Evolutionary conservation across 2,329 filamentous ascomycete genomes (phyloP), one percentile per base, ranked within the genome.

Genomic region (Elsinoe australis): DNA sequence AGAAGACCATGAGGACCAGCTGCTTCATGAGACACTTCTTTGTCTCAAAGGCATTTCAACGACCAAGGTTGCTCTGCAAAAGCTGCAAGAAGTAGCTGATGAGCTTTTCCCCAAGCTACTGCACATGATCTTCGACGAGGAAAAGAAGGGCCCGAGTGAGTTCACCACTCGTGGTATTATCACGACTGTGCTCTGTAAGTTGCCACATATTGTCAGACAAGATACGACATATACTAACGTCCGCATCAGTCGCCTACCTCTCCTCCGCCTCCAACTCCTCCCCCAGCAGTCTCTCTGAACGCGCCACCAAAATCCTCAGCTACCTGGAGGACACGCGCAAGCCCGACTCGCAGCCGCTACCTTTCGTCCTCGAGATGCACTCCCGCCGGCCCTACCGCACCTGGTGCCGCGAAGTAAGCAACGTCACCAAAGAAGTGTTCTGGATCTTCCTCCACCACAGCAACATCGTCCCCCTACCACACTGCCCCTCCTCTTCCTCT

Each of bases 391-490:
- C 90, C 0, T 98, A 95, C 65, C 84, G 87, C 26, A 78, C 94
- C 2, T 98, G 90, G 90, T 87, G 83, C 67, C 92, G 89, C 65
- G 92, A 98, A 67, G 80, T 90, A 14, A 82, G 83, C 51, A 89
- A 85, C 58, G 90, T 96, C 39, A 95, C 89, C 33, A 95, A 95
- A 65, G 90, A 98, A 64, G 90, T 96, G 21, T 98, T 98, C 64
- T 98, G 90, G 90, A 96, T 96, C 62, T 98, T 96, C 69, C 74
- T 96, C 47, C 90, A 96, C 66, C 85, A 94, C 57, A 73, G 94
- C 50, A 96, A 96, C 59, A 82, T 95, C 36, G 77, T 96, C 29
- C 76, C 87, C 17, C 66, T 85, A 26, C 78, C 82, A 1, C 53
- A 59, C 52, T 38, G 48, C 56, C 18, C 56, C 31, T 34, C 51